Conservation (phyloP, 2,329 filamentous ascomycete species). For the Fusarium armeniacum region DNA sequence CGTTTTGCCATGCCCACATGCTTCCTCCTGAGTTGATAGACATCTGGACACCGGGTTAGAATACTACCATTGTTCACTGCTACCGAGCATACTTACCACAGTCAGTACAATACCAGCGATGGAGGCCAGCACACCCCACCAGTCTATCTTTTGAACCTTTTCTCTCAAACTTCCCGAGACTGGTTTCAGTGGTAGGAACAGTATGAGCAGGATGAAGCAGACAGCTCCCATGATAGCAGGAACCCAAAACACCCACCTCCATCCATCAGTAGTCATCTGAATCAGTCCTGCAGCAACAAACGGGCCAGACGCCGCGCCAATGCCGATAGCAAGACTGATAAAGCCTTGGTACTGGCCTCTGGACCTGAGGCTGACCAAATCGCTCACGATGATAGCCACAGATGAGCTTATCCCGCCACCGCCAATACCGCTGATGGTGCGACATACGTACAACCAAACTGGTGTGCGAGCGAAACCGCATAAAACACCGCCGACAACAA, state of each 20-base stretch:
- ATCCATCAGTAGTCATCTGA: not conserved
- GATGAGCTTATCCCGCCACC: not conserved
- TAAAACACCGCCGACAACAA: slow-evolving; percentile 51
- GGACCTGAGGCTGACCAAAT: slow-evolving; percentile 45
- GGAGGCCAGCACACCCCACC: not conserved
- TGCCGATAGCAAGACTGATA: fast-evolving
- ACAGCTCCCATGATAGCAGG: not conserved
- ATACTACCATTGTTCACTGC: fast-evolving
- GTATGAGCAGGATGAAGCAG: not conserved
- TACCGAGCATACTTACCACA: not conserved
- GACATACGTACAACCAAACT: not conserved
- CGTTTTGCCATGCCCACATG: slow-evolving; percentile 69
- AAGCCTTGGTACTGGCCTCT: slow-evolving; percentile 51
- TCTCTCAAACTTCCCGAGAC: not conserved
- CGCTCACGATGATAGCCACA: slow-evolving; percentile 1
- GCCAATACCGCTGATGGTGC: not conserved
- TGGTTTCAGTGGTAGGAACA: not conserved
- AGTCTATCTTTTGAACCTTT: not conserved
- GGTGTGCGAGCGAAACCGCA: slow-evolving; percentile 51
- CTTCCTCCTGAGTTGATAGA: slow-evolving; percentile 51
- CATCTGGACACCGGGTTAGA: not conserved
- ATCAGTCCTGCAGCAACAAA: not conserved
- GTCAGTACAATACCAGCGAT: slow-evolving; percentile 3
- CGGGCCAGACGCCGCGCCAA: not conserved
- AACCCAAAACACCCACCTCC: slow-evolving; percentile 2